Base-by-base conservation (phyloP, 2,329 filamentous ascomycete species). In the Colletotrichum sp. region DNA sequence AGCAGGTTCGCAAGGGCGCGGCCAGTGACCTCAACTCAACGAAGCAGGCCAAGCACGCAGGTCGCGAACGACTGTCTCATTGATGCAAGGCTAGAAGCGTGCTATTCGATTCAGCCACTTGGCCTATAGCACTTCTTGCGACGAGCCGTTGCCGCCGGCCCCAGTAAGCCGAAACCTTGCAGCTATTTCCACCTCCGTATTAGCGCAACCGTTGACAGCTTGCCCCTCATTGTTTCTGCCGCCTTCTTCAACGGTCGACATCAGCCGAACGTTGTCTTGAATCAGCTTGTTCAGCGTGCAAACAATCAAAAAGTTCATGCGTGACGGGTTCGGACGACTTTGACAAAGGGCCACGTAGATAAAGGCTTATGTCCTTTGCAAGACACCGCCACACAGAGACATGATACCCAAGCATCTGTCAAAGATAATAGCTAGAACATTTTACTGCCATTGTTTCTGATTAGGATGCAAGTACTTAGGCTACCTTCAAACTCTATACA, bases 381-480 rank as follows among this genome's bases (percentile, higher is more conserved):
- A 24, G 5, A n/a, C 21, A n/a, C 39, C 39, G 39, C 39, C 39
- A 49, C 39, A 12, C n/a, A 52, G 44, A 52, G 44, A 21, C 44
- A 13, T 21, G 44, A 52, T 10, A 52, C 44, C n/a, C 12, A 7
- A 21, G 7, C 59, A 10, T 13, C 7, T 21, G 10, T 32, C 44
- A 13, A 21, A 28, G 24, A 49, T 15, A 10, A n/a, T 24, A 16
- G 30, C 26, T 24, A 30, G 28, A 30, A 28, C 32, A 57, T 24
- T 39, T 57, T 15, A 30, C 13, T 63, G 62, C 44, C 32, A 64
- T 49, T 36, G 15, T 63, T 72, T 67, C 26, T 68, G 63, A 64
- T 76, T 69, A 73, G 57, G 55, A 73, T 76, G 69, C 63, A 72
- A 72, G 73, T 57, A 34, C 44, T 75, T 34, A 18, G 73, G 63